Conservation (phyloP, 345 rosid genomes). For the Salix koriyanagi region DNA sequence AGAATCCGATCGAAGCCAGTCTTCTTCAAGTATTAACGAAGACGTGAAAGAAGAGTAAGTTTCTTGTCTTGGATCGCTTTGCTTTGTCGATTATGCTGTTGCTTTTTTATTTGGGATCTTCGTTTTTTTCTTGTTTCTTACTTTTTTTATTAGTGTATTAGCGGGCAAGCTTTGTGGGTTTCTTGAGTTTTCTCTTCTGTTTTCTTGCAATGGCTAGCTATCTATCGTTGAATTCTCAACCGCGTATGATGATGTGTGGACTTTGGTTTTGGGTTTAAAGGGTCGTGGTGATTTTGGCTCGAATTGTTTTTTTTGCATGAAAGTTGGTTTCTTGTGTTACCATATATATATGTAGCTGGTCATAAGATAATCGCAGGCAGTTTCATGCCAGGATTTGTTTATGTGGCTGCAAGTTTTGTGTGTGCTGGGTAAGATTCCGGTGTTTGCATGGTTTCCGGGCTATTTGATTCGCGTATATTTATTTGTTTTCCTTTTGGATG, state of each 20-base stretch:
- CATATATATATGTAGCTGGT: neutral
- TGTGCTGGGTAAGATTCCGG: neutral
- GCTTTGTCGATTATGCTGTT: constrained; percentile 1
- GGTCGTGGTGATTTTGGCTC: neutral
- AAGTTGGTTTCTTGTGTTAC: constrained; percentile 2
- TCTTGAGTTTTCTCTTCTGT: neutral
- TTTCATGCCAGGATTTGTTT: neutral
- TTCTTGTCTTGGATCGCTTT: constrained; percentile 9
- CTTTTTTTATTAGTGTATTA: neutral
- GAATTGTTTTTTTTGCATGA: constrained; percentile 13
- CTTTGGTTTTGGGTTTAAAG: constrained; percentile 1
- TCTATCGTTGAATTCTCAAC: neutral
- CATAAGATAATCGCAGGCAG: neutral
- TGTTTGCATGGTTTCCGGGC: neutral
- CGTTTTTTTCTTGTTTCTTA: neutral
- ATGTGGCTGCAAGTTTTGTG: neutral
- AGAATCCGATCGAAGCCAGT: constrained; percentile 47
- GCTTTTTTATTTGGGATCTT: constrained; percentile 16
- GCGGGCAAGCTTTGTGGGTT: neutral
- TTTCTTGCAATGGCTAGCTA: neutral
- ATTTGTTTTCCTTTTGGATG: neutral
- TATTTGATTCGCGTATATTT: neutral
- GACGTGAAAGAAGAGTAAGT: constrained; percentile 32
- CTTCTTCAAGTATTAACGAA: constrained; percentile 28
- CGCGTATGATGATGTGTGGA: neutral